A percentile compares a stretch with the other conserved stretches of the same genome.
These are phyloP conservation scores for Pythium sukuiense DNA, from an alignment of 352 stramenopile species.

Conservation along the genomic window DNA sequence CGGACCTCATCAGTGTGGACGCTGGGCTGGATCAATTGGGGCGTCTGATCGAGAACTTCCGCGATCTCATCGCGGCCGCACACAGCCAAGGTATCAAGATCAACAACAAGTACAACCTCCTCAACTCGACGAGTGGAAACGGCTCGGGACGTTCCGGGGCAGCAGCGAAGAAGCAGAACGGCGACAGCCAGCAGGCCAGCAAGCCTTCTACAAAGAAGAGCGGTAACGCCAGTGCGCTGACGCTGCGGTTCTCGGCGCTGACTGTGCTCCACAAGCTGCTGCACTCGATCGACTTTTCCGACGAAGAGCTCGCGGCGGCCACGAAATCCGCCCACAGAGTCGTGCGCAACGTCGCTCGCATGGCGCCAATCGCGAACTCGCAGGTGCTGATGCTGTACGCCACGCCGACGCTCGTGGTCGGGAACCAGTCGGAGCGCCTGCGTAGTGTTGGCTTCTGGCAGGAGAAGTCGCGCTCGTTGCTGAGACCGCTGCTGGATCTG, in stretches of 20 bases:
- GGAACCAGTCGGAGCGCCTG: conserved; percentile 35
- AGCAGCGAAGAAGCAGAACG: conserved; percentile 17
- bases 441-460: conserved; percentile 59
- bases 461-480: conserved; percentile 57
- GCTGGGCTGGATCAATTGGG: conserved; percentile 56
- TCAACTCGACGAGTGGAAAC: conserved; percentile 28
- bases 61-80: conserved; percentile 60
- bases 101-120: conserved; percentile 75
- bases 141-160: neutral
- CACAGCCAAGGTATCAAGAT: conserved; percentile 74
- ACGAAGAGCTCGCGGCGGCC: conserved; percentile 13
- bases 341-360: conserved; percentile 14
- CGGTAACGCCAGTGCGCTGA: conserved; percentile 38
- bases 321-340: conserved; percentile 3
- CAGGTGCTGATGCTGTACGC: conserved; percentile 61
- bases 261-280: conserved; percentile 70
- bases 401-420: conserved; percentile 33
- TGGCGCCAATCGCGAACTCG: conserved; percentile 27
- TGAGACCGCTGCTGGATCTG: conserved; percentile 63
- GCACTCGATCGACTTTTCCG: conserved; percentile 41
- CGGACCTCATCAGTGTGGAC: conserved; percentile 54
- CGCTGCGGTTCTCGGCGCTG: conserved; percentile 58
- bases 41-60: conserved; percentile 78
- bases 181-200: conserved; percentile 28
- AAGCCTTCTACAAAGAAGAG: conserved; percentile 45